Conservation (phyloP, 2,329 filamentous ascomycete species). For the Fusarium dlaminii region DNA sequence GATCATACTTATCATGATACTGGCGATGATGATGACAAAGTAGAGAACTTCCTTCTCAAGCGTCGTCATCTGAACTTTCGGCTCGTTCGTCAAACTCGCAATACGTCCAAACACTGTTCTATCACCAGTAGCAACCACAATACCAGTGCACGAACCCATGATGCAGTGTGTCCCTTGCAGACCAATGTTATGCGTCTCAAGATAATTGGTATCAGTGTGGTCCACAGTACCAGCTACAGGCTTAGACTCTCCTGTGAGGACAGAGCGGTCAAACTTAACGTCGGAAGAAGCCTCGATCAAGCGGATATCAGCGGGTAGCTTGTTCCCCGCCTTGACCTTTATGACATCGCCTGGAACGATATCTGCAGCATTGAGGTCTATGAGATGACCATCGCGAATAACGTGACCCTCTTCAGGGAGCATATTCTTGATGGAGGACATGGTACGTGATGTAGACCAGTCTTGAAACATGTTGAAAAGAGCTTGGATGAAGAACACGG, state of each 20-base stretch:
- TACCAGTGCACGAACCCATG: conserved; percentile 70
- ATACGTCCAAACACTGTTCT: conserved; percentile 80
- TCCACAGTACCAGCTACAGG: not conserved
- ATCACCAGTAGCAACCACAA: conserved; percentile 78
- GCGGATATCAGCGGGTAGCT: conserved; percentile 1
- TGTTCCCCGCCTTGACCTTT: not conserved
- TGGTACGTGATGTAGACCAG: conserved; percentile 14
- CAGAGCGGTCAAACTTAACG: not conserved
- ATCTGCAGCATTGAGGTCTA: not conserved
- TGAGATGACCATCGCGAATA: not conserved
- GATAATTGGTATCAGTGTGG: conserved; percentile 4
- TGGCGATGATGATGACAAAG: conserved; percentile 76
- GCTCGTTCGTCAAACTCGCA: conserved; percentile 75
- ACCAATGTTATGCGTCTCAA: conserved; percentile 77
- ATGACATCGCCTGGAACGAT: conserved; percentile 3
- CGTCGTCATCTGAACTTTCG: conserved; percentile 73
- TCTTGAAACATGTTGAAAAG: conserved; percentile 15
- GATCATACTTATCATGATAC: conserved; percentile 74
- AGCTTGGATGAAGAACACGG: not conserved
- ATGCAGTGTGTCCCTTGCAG: conserved; percentile 84
- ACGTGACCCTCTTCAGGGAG: not conserved
- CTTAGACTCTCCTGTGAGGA: conserved; percentile 3
- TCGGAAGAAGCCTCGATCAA: not conserved
- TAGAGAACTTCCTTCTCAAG: conserved; percentile 77
- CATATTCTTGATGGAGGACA: conserved; percentile 15